These are phyloP conservation scores for Scutellaria barbata DNA, from an alignment of 257 asterid genomes.

Conservation along the genomic window DNA sequence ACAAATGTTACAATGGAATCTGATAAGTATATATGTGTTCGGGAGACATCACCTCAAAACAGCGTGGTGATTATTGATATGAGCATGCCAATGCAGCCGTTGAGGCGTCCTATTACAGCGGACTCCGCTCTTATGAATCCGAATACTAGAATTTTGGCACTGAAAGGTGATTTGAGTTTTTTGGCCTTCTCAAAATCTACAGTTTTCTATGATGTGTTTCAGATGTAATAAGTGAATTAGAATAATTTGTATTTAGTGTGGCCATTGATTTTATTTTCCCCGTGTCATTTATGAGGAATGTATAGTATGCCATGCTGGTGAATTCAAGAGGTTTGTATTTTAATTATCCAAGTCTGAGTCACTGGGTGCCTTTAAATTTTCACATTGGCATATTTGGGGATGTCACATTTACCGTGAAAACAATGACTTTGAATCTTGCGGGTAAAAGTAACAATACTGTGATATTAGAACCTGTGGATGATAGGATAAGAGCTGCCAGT, in stretches of 20 bases:
- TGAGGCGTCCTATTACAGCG: conserved; percentile 98
- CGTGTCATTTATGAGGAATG: conserved; percentile 11
- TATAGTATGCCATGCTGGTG: conserved; percentile 12
- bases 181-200: not conserved
- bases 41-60: conserved; percentile 98
- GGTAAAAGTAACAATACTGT: not conserved
- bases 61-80: conserved; percentile 94
- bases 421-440: not conserved
- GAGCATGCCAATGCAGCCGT: conserved; percentile 96
- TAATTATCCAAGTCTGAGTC: not conserved
- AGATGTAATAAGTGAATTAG: not conserved
- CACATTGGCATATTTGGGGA: not conserved
- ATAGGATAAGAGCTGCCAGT: not conserved
- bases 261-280: not conserved
- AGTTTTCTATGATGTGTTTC: not conserved
- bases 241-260: conserved; percentile 3
- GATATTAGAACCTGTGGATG: conserved; percentile 6
- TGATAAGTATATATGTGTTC: conserved; percentile 91
- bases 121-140: conserved; percentile 99
- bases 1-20: conserved; percentile 99
- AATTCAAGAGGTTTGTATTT: not conserved
- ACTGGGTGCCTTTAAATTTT: not conserved
- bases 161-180: conserved; percentile 62
- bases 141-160: conserved; percentile 78
- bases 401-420: not conserved